A percentile compares a stretch with the other conserved stretches of the same genome.
phyloP scores from a whole-genome alignment of 176 grass and related monocot species.

The Hordeum vulgare region DNA sequence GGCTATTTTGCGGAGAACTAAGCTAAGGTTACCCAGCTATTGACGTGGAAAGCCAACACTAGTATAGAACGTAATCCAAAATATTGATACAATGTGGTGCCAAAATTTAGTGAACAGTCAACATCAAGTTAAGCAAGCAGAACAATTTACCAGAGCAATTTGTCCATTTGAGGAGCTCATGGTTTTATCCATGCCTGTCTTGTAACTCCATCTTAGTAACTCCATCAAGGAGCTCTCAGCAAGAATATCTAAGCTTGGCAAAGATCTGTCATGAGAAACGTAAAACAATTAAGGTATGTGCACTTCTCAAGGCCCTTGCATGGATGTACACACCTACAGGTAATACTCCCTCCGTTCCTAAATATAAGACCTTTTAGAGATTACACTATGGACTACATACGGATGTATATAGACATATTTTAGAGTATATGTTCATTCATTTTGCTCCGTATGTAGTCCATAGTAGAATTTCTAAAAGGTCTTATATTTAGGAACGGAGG shows the following conservation, averaged over 20 bases:
- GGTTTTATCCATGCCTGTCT: conserved; percentile 89
- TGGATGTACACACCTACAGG: not conserved
- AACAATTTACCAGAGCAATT: conserved; percentile 64
- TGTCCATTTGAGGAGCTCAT: conserved; percentile 72
- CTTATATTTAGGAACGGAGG: no score
- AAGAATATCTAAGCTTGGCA: conserved; percentile 54
- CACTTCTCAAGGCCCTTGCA: not conserved
- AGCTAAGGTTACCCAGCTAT: not conserved
- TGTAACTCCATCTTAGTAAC: conserved; percentile 91
- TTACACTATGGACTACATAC: no score
- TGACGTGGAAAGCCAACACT: not conserved
- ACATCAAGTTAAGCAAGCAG: conserved; percentile 12
- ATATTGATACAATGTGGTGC: not conserved
- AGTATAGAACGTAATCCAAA: not conserved
- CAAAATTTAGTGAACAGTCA: conserved; percentile 18
- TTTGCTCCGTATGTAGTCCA: no score
- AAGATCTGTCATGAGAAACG: conserved; percentile 48
- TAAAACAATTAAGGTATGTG: conserved; percentile 11
- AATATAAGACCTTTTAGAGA: no score
- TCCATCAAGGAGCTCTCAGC: conserved; percentile 78
- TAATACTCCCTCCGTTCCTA: no score
- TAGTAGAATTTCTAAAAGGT: no score
- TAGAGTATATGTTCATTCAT: no score
- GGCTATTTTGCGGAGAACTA: not conserved
- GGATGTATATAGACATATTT: no score